A percentile compares a stretch with the other conserved stretches of the same genome.
Evolutionary conservation across 2,329 filamentous ascomycete species (phyloP).

Genomic region (Ceratocystis cacaofunesta): DNA sequence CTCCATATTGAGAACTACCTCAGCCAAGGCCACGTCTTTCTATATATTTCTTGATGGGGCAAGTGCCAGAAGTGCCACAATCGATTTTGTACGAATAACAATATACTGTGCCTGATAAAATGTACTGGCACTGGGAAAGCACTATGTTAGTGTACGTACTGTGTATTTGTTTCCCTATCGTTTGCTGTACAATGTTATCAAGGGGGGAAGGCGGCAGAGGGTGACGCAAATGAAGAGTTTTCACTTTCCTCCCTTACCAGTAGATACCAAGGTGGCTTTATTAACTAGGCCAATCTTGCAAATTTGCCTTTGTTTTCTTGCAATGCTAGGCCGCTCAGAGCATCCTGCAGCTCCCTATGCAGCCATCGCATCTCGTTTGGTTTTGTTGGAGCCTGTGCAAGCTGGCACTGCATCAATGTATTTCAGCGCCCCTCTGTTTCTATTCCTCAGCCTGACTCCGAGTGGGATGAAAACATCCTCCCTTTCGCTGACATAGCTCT

Average conservation of each 20-base stretch:
- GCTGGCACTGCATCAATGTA: conserved; percentile 2
- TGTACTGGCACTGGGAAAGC: too few relatives aligned
- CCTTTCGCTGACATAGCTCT: neutral
- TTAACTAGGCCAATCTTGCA: neutral
- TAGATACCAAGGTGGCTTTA: conserved; percentile 3
- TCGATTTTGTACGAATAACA: too few relatives aligned
- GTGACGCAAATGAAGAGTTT: conserved; percentile 1
- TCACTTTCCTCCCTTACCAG: neutral
- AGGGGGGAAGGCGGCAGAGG: neutral
- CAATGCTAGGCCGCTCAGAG: neutral
- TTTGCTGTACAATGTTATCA: too few relatives aligned
- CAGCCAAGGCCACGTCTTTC: too few relatives aligned
- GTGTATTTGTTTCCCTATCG: too few relatives aligned
- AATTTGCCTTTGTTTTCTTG: neutral
- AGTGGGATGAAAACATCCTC: neutral
- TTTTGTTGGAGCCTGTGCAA: neutral
- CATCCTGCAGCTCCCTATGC: conserved; percentile 3
- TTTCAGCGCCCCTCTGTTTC: neutral
- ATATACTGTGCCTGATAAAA: too few relatives aligned
- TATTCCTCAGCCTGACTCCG: neutral
- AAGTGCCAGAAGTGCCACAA: too few relatives aligned
- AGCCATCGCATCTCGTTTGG: neutral
- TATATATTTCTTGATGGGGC: too few relatives aligned
- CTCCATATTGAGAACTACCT: too few relatives aligned
- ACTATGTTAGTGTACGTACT: too few relatives aligned